Evolutionary conservation across 495 filamentous ascomycete genomes (phyloP), one percentile per base, ranked within the genome.

Genomic region (Penicillium cosmopolitanum): DNA sequence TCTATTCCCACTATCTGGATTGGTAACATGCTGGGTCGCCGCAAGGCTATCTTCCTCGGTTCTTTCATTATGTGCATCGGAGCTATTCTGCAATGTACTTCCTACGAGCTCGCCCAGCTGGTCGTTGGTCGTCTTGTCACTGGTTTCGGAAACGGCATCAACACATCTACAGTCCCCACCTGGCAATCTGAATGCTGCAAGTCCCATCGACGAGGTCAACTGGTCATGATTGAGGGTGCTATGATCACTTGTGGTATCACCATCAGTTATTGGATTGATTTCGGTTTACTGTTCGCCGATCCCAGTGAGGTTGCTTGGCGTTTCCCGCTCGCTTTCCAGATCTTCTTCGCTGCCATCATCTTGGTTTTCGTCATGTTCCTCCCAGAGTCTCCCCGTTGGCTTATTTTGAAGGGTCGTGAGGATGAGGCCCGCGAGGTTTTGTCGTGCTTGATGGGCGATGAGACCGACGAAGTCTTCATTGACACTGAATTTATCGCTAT

Each of bases 111-210:
- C 13, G 69, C 83, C 6, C 86, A 89, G 61, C 84, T 90, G 68
- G 82, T 91, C 51, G 74, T 89, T 28, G 87, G 84, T 15, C 80
- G 86, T 64, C 76, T 88, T 34, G 75, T 89, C 9, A 80, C 77
- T 60, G 75, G 86, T 6, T 79, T 90, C 36, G 88, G 87, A 38
- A 84, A 84, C 56, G 83, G 84, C 44, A 80, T 89, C 68, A 87
- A 86, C 62, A 86, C 86, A 2, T 83, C 85, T 0, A 89, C 85
- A 1, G 84, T 91, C 12, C 89, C 90, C 0, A 89, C 86, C 1
- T 93, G 88, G 88, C 89, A 92, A 64, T 89, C 89, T 1, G 67
- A 94, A 69, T 90, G 87, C 52, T 87, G 87, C 50, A 89, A 87
- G 62, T 81, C 89, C 4, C 87, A 92, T 61, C 83, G 84, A 51